phyloP scores from a whole-genome alignment of 225 moss, liverwort and hornwort genomes.

The Thuidium tamariscinum region DNA sequence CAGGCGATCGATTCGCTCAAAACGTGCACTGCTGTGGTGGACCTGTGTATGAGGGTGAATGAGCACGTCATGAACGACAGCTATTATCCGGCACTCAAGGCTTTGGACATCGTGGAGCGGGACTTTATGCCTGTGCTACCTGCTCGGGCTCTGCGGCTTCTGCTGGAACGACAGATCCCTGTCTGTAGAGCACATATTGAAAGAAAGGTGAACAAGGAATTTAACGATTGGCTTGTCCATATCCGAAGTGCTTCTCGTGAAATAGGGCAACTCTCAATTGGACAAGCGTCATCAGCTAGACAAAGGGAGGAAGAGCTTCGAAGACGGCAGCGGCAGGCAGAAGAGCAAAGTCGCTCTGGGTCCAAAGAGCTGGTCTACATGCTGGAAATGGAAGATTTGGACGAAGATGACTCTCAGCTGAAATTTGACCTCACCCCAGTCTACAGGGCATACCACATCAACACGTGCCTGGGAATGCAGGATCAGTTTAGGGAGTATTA shows the following conservation, averaged over 20 bases:
- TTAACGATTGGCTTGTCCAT: conserved; percentile 97
- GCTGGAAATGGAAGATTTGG: conserved; percentile 86
- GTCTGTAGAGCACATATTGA: conserved; percentile 77
- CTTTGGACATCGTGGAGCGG: conserved; percentile 81
- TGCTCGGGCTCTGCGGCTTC: conserved; percentile 65
- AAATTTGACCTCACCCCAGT: conserved; percentile 95
- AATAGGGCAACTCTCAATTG: conserved; percentile 82
- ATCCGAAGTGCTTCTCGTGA: conserved; percentile 77
- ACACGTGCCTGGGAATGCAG: conserved; percentile 79
- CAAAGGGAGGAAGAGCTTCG: conserved; percentile 85
- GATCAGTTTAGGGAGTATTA: conserved; percentile 97
- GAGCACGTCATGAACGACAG: conserved; percentile 71
- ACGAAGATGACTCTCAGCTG: conserved; percentile 84
- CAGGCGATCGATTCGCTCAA: conserved; percentile 77
- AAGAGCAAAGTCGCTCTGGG: conserved; percentile 91
- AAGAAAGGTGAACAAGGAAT: conserved; percentile 86
- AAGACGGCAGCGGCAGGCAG: conserved; percentile 80
- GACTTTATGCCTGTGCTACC: conserved; percentile 80
- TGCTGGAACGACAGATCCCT: conserved; percentile 85
- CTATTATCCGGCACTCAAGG: conserved; percentile 91
- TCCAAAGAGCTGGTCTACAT: conserved; percentile 81
- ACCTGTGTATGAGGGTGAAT: conserved; percentile 76
- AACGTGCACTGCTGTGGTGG: conserved; percentile 79
- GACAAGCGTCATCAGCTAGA: conserved; percentile 81
- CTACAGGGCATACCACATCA: conserved; percentile 87